These are phyloP conservation scores for Fraxinus floribunda DNA, from an alignment of 305 asterid genomes.

Conservation along the genomic window DNA sequence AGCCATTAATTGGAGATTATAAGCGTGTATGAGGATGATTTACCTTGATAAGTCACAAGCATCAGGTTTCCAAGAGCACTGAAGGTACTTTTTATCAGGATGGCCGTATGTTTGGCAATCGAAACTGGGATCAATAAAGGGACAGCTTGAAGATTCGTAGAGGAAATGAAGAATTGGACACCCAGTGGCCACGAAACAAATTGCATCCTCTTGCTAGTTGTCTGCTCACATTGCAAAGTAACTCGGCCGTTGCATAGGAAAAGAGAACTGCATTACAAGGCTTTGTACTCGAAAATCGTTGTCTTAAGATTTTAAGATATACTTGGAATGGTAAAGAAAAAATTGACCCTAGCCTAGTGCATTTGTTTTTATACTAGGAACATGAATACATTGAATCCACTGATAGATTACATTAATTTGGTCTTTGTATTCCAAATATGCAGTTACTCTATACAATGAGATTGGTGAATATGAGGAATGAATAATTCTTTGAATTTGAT, in stretches of 20 bases:
- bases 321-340: not conserved
- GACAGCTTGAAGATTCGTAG: constrained; percentile 33
- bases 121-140: constrained; percentile 26
- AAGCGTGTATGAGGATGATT: not conserved
- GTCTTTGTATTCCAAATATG: not conserved
- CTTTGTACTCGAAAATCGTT: not conserved
- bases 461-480: not conserved
- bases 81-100: constrained; percentile 31
- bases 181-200: constrained; percentile 36
- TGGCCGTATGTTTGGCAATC: constrained; percentile 34
- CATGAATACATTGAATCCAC: not conserved
- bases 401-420: not conserved
- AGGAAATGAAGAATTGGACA: constrained; percentile 30
- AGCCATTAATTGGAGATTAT: not conserved
- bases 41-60: constrained; percentile 36
- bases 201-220: constrained; percentile 13
- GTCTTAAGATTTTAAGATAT: not conserved
- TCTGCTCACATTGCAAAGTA: not conserved
- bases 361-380: too few relatives aligned
- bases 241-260: not conserved
- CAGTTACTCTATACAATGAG: not conserved
- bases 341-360: not conserved
- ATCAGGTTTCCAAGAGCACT: constrained; percentile 37
- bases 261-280: not conserved
- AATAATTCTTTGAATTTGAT: not conserved